These are phyloP conservation scores for Marchantia paleacea DNA, from an alignment of 225 moss, liverwort and hornwort species.

Conservation along the genomic window DNA sequence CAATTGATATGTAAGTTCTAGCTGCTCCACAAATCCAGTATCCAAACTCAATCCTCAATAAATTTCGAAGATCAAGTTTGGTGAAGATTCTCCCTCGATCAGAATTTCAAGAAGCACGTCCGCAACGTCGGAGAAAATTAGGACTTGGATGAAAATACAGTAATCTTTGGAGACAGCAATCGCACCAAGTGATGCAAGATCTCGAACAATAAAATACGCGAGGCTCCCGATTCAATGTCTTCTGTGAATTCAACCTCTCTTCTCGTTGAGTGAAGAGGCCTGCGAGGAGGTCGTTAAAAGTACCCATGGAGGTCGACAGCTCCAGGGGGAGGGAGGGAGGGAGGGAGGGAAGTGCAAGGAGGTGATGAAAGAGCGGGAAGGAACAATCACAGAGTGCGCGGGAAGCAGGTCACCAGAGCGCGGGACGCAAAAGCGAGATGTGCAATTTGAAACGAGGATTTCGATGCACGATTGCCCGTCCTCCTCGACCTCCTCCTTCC, in stretches of 20 bases:
- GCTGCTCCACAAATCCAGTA: no score
- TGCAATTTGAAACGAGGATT: constrained; percentile 4
- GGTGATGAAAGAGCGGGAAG: constrained; percentile 14
- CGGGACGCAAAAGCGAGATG: background rate
- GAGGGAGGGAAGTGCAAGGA: background rate
- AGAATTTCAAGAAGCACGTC: no score
- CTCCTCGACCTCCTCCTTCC: background rate
- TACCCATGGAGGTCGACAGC: constrained; percentile 13
- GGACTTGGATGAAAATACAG: background rate
- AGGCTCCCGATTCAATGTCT: background rate
- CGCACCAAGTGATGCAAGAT: background rate
- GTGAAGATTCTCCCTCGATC: no score
- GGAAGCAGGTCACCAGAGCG: background rate
- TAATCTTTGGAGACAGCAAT: background rate
- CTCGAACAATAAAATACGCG: background rate
- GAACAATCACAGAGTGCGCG: background rate
- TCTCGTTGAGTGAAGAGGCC: no score
- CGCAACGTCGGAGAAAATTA: no score
- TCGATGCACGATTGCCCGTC: background rate
- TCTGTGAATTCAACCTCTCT: background rate
- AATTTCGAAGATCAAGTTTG: no score
- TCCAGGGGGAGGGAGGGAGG: no score
- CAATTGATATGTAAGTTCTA: no score
- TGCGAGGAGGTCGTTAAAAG: background rate
- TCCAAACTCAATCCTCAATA: no score